These are phyloP conservation scores for Cladorrhinum samala DNA, from an alignment of 495 filamentous ascomycete genomes.

Conservation along the genomic window DNA sequence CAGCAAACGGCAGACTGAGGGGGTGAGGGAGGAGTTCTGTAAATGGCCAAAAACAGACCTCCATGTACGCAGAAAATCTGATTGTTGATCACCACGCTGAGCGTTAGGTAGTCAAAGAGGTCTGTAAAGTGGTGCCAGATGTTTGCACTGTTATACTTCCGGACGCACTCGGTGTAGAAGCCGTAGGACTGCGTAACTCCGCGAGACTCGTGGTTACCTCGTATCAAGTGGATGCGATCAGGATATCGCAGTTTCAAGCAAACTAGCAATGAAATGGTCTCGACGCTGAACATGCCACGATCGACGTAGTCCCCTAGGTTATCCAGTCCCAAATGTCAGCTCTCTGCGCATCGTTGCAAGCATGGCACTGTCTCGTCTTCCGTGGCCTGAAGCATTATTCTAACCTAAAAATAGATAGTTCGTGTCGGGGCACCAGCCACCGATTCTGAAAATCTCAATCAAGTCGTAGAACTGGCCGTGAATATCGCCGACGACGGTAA, in stretches of 20 bases:
- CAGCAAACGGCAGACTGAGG: not conserved
- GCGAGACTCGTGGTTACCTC: conserved; percentile 94
- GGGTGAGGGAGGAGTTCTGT: too few species aligned
- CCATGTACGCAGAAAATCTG: conserved; percentile 99
- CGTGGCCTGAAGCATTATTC: too few species aligned
- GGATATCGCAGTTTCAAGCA: conserved; percentile 94
- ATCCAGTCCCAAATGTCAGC: too few species aligned
- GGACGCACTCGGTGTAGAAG: conserved; percentile 96
- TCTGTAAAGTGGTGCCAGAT: conserved; percentile 99
- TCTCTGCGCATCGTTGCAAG: too few species aligned
- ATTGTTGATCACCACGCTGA: conserved; percentile 96
- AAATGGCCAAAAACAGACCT: conserved; percentile 36
- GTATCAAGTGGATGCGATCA: conserved; percentile 83
- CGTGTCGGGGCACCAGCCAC: conserved; percentile 91
- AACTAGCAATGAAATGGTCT: conserved; percentile 92
- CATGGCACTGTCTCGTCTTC: too few species aligned
- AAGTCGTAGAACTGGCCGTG: conserved; percentile 98
- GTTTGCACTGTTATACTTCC: conserved; percentile 96
- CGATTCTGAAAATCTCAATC: conserved; percentile 98
- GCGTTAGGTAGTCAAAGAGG: conserved; percentile 97
- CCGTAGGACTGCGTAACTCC: conserved; percentile 98
- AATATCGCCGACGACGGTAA: conserved; percentile 98
- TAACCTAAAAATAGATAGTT: conserved; percentile 95
- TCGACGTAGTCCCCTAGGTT: conserved; percentile 88
- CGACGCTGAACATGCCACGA: conserved; percentile 91